Percentiles rank a stretch among this genome's conserved stretches.
These are phyloP conservation scores for Hypomontagnella submonticulosa DNA, from an alignment of 495 filamentous ascomycete species.

Conservation along the genomic window DNA sequence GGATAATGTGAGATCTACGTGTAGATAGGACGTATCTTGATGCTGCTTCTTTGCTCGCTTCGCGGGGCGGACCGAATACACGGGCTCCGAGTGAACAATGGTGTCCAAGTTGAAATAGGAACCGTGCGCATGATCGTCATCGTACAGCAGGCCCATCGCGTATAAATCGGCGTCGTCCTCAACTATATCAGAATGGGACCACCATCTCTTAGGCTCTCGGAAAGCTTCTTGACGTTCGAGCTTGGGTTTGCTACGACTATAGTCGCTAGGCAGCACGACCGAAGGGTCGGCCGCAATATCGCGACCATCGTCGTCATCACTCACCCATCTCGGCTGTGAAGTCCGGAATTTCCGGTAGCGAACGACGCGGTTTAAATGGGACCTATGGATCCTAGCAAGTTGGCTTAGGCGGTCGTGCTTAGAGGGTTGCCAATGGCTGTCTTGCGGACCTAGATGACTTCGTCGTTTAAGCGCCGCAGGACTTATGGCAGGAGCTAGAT, in stretches of 20 bases:
- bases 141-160: slow-evolving; percentile 53
- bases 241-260: slow-evolving; percentile 44
- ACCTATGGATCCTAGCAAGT: slow-evolving; percentile 11
- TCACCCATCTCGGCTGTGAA: slow-evolving; percentile 10
- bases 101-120: slow-evolving; percentile 50
- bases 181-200: slow-evolving; percentile 32
- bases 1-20: slow-evolving; percentile 48
- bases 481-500: not conserved
- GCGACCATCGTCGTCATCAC: slow-evolving; percentile 46
- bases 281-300: slow-evolving; percentile 44
- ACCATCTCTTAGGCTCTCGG: slow-evolving; percentile 42
- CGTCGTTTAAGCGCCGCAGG: not conserved
- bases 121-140: slow-evolving; percentile 50
- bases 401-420: slow-evolving; percentile 6
- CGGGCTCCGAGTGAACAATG: slow-evolving; percentile 49
- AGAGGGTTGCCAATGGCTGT: not conserved
- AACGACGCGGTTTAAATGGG: slow-evolving; percentile 5
- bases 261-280: slow-evolving; percentile 45
- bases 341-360: slow-evolving; percentile 11
- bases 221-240: slow-evolving; percentile 59
- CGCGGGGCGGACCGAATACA: slow-evolving; percentile 46
- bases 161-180: slow-evolving; percentile 51
- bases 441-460: not conserved
- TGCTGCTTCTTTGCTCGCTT: slow-evolving; percentile 46
- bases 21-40: slow-evolving; percentile 28